These are phyloP conservation scores for Penicillium desertorum DNA, from an alignment of 495 filamentous ascomycete genomes.

Conservation along the genomic window DNA sequence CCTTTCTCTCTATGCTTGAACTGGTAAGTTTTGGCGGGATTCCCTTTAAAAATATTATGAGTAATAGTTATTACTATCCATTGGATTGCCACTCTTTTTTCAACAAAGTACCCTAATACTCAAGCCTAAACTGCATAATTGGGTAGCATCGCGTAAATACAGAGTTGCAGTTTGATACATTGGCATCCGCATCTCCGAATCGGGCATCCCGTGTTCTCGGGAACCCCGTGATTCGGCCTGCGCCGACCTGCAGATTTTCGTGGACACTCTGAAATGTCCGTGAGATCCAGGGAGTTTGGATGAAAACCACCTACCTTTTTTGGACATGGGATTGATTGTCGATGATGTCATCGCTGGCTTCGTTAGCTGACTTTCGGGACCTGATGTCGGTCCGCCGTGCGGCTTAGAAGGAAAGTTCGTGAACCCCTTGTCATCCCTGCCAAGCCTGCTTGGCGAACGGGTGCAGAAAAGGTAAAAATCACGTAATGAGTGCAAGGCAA, in stretches of 20 bases:
- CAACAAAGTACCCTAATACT: too few species aligned
- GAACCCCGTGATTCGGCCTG: too few species aligned
- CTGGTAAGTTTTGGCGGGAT: neutral
- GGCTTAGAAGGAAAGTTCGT: neutral
- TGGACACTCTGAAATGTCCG: neutral
- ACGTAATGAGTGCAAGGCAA: neutral
- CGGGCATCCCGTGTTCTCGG: too few species aligned
- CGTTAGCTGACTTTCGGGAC: neutral
- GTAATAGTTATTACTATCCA: too few species aligned
- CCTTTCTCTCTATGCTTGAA: neutral
- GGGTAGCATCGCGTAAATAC: too few species aligned
- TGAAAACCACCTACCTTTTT: neutral
- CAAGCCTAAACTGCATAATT: too few species aligned
- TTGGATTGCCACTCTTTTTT: too few species aligned
- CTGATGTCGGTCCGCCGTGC: neutral
- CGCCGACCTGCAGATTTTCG: too few species aligned
- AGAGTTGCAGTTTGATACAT: too few species aligned
- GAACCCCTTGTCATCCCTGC: neutral
- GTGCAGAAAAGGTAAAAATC: neutral
- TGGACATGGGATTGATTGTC: neutral
- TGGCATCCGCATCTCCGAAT: too few species aligned
- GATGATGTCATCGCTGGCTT: neutral
- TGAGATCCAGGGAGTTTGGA: neutral
- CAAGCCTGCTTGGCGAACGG: neutral
- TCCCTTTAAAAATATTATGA: too few species aligned